Base-by-base conservation (phyloP, 2,329 filamentous ascomycete species). In the Alternaria brassicicola region DNA sequence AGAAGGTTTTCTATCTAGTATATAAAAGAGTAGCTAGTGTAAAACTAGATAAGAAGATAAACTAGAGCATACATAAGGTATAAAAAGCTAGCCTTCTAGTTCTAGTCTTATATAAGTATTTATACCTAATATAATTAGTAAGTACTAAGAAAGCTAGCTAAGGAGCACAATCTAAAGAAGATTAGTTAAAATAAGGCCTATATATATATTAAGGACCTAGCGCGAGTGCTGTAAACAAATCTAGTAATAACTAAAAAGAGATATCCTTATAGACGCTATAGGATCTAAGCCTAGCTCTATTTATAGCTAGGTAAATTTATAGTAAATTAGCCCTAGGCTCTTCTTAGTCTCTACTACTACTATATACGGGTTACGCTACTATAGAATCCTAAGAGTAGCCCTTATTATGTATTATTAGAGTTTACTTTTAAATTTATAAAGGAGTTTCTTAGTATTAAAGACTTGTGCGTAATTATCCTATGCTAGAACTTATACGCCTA, bases 81-180 rank as follows among this genome's bases (percentile, higher is more conserved):
- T 38, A 4, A 12, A 46, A 2, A 43, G 10, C 54, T 36, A 7
- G 23, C 46, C n/a, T 41, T 57, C 9, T 23, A 35, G 17, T 38
- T 54, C 1, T 2, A 41, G 1, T 41, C 9, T 36, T 17, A 57
- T n/a, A 46, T 52, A 6, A 30, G 52, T 36, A 51, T 48, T n/a
- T n/a, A 59, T 36, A 9, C 52, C 57, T 65, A 54, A 61, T 6
- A 0, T 55, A 33, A 33, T 33, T 3, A 42, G 45, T n/a, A 63
- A 52, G 35, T 63, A 47, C 55, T 66, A 48, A 61, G 60, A 23
- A 61, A 65, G 55, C 57, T 65, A 23, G 52, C 55, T 1, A 69
- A 65, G 41, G 64, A 65, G 39, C 53, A 70, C 39, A 25, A 41
- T 17, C 39, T 70, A 39, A 59, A 56, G 25, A 64, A 64, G 30